Percentiles rank a stretch among this genome's conserved stretches.
Evolutionary conservation across 306 rosid genomes (phyloP).

Genomic region (Canavalia gladiata): DNA sequence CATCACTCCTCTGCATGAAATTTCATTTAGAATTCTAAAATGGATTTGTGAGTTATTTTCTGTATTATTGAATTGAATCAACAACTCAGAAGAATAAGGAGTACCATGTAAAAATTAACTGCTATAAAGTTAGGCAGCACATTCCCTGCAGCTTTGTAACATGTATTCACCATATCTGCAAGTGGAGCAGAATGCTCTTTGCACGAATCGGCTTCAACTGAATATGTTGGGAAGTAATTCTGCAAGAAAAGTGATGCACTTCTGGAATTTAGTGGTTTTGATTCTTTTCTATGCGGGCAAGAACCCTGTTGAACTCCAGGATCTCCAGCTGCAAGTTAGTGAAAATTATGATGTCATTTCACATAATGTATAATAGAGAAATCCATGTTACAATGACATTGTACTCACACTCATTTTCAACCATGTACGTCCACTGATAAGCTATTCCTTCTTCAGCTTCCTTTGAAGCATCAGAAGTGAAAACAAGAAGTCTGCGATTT

Average conservation of each 20-base stretch:
- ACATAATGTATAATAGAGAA: conserved; percentile 12
- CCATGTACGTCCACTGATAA: conserved; percentile 94
- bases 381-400: conserved; percentile 14
- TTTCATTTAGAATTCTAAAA: conserved; percentile 47
- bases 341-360: conserved; percentile 15
- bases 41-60: conserved; percentile 26
- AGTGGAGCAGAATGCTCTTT: conserved; percentile 91
- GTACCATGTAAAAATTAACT: conserved; percentile 95
- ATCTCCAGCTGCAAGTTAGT: conserved; percentile 87
- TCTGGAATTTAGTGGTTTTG: conserved; percentile 74
- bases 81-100: conserved; percentile 31
- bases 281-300: conserved; percentile 85
- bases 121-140: conserved; percentile 85
- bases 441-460: conserved; percentile 95
- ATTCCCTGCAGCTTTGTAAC: conserved; percentile 91
- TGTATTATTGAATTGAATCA: conserved; percentile 3
- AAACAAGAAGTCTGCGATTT: conserved; percentile 90
- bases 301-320: conserved; percentile 81
- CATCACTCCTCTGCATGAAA: conserved; percentile 91
- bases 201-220: conserved; percentile 91
- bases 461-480: conserved; percentile 86
- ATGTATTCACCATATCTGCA: conserved; percentile 79
- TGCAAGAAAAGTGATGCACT: conserved; percentile 78
- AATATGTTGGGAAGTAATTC: conserved; percentile 91
- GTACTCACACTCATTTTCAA: conserved; percentile 90